Evolutionary conservation across 148 eudicot genomes (phyloP), one percentile per base, ranked within the genome.

Genomic region (Camellia lanceoleosa): DNA sequence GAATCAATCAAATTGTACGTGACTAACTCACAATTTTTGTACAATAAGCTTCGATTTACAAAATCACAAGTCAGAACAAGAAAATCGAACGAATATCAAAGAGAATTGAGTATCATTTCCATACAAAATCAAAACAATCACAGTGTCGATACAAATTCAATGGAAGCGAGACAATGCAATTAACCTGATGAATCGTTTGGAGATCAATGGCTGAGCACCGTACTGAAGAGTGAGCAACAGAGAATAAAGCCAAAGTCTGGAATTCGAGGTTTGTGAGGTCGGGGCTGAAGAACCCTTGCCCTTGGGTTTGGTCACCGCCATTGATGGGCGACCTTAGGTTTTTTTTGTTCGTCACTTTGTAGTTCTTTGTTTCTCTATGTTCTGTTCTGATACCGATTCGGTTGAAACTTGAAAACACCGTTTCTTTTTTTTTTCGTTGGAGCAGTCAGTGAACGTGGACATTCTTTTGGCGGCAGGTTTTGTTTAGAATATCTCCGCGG

Each of bases 131-230:
- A 30, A 49, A 18, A 73, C 5, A 46, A 74, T 44, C 23, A 9
- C 30, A 13, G 11, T 41, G 13, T 41, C 10, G 18, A 75, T 44
- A 18, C 44, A 18, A 30, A 30, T 43, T 18, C 19, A 68, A 16
- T 16, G 9, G 47, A 4, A 43, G 10, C 54, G 10, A 30, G 7
- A 20, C 54, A 5, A 30, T 54, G 46, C 62, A 73, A 67, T 14
- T 47, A 20, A 81, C 83, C 80, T 19, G 70, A 81, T 71, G 68
- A 51, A 81, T 8, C 83, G 83, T 23, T 81, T 81, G 68, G 83
- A 68, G 80, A 76, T 76, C 71, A 81, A 59, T 5, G 83, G 83
- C 76, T 81, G 83, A 70, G 80, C 83, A 44, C 79, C 83, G 76
- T 81, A 81, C 58, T 81, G 83, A 47, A 81, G 9, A 1, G 83